Conservation (phyloP, 352 stramenopile species). For the Blastocystis hominis region DNA sequence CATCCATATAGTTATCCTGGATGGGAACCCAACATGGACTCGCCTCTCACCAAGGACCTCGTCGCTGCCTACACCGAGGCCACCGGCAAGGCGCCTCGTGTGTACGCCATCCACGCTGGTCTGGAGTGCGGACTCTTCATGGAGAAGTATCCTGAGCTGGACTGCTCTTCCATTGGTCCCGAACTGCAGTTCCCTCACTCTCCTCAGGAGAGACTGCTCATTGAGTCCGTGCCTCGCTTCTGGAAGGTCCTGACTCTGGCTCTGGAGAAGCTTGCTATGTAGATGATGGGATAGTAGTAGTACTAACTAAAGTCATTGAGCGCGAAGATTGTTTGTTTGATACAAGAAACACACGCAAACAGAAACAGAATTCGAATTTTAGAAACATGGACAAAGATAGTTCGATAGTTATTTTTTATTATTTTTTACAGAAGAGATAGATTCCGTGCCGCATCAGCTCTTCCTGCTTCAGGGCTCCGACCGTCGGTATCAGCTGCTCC, state of each 20-base stretch:
- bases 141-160: constrained; percentile 61
- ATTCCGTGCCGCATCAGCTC: not conserved
- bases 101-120: constrained; percentile 64
- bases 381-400: too few species aligned
- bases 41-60: constrained; percentile 60
- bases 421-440: not conserved
- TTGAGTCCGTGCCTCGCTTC: constrained; percentile 50
- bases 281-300: not conserved
- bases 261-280: constrained; percentile 56
- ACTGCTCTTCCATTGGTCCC: constrained; percentile 63
- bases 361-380: too few species aligned
- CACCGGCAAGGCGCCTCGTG: constrained; percentile 56
- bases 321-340: not conserved
- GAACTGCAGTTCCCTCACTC: constrained; percentile 44
- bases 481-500: not conserved
- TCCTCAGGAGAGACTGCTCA: constrained; percentile 49
- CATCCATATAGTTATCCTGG: constrained; percentile 61
- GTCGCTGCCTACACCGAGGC: constrained; percentile 59
- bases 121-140: constrained; percentile 64
- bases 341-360: not conserved
- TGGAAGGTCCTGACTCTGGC: constrained; percentile 18
- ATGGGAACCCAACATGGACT: constrained; percentile 63
- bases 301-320: too few species aligned
- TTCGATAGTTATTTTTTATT: too few species aligned
- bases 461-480: not conserved